Evolutionary conservation across 352 stramenopile genomes (phyloP), one percentile per base, ranked within the genome.

Genomic region (Phytophthora pini): DNA sequence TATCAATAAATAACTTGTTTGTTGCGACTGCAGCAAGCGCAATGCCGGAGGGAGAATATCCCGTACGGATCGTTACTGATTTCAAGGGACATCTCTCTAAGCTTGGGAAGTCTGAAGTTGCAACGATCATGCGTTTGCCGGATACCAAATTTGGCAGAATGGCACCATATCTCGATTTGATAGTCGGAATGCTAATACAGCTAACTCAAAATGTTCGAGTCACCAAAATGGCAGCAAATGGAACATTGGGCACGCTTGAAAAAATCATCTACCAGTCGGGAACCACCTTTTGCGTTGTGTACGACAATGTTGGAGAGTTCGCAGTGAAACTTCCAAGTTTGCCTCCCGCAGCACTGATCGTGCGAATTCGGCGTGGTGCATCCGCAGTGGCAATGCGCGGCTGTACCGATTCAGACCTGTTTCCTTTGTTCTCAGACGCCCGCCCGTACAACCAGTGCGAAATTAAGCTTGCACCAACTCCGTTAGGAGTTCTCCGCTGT

Each of bases 191-290:
- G 38, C 51, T 24, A 4, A 20, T 49, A 0, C 51, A 58, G 5
- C 10, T 40, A 5, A 41, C 13, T 4, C 51, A 58, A 40, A 58
- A 49, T 26, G 8, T 46, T 34, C 2, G 17, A 51, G 29, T 13
- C 10, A 12, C 12, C 24, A 46, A 45, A 15, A 17, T 17, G 15
- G 38, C 29, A 5, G 60, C 60, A 4, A 68, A 68, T 32, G 61
- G 45, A 12, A 57, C 43, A n/a, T 24, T 26, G 61, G 17, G 50
- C 24, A 22, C 40, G 3, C 3, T 36, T 49, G 45, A 62, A 13
- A 9, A 5, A 12, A 46, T 58, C 2, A 26, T 55, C 6, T 57
- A 57, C n/a, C 26, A 20, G n/a, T 10, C 17, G 11, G 44, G n/a
- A 2, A 56, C 38, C 2, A 13, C 2, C 9, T 31, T 36, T 39